These are phyloP conservation scores for Desmodesmus armatus DNA, from an alignment of 139 green algal genomes.

Conservation along the genomic window DNA sequence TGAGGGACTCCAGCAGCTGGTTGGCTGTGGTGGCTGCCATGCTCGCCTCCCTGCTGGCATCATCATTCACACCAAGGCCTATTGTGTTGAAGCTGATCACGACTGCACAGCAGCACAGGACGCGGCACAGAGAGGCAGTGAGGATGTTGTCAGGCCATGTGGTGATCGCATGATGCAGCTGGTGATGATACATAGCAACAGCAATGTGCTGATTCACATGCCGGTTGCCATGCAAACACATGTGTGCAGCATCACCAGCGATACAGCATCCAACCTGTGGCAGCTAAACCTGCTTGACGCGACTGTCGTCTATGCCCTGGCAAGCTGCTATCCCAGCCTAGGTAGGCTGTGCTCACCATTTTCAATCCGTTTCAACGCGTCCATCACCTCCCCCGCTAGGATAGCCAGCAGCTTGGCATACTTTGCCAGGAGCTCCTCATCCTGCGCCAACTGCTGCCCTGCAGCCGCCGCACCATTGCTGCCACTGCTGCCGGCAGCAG, in stretches of 20 bases:
- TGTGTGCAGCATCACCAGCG: no score
- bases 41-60: slow-evolving; percentile 66
- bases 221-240: no score
- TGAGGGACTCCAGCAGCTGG: slow-evolving; percentile 64
- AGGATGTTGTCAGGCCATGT: no score
- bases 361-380: slow-evolving; percentile 87
- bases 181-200: no score
- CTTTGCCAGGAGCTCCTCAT: slow-evolving; percentile 74
- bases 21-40: slow-evolving; percentile 51
- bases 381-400: slow-evolving; percentile 85
- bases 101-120: slow-evolving; percentile 40
- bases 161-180: no score
- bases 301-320: no score
- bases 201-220: no score
- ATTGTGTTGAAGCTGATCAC: slow-evolving; percentile 79
- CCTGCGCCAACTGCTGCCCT: slow-evolving; percentile 36
- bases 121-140: not conserved
- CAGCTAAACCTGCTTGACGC: no score
- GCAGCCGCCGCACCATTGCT: not conserved
- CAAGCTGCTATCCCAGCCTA: no score
- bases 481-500: not conserved
- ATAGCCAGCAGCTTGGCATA: slow-evolving; percentile 79
- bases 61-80: slow-evolving; percentile 75
- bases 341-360: slow-evolving; percentile 82
- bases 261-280: no score